These are phyloP conservation scores for Penicillium paradoxum DNA, from an alignment of 495 filamentous ascomycete genomes.

Conservation along the genomic window DNA sequence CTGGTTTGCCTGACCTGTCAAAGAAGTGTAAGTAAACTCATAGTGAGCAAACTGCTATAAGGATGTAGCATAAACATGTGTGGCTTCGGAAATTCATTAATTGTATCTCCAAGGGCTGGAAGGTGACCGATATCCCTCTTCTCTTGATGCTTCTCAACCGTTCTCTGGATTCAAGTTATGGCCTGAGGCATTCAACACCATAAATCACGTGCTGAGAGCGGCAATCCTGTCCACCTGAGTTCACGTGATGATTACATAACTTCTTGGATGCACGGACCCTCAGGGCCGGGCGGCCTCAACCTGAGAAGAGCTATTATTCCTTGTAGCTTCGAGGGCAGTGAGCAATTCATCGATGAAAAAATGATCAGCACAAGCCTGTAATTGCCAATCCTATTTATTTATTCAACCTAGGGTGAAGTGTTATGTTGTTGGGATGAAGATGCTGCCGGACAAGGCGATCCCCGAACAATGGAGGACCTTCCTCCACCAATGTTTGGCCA, in stretches of 20 bases:
- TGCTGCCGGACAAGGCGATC: conserved; percentile 23
- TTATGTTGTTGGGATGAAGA: conserved; percentile 5
- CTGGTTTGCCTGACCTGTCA: too few species aligned
- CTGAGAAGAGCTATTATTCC: neutral
- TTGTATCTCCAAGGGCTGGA: too few species aligned
- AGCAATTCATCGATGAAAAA: neutral
- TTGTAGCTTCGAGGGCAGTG: neutral
- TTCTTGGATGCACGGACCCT: neutral
- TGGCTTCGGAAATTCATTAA: too few species aligned
- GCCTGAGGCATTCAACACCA: neutral
- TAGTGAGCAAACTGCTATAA: too few species aligned
- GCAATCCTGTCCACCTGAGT: neutral
- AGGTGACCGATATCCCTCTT: too few species aligned
- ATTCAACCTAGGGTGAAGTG: neutral
- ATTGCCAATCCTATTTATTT: neutral
- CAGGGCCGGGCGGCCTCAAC: neutral
- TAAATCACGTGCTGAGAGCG: neutral
- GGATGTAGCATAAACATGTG: too few species aligned
- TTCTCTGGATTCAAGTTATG: neutral
- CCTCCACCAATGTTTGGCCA: conserved; percentile 39
- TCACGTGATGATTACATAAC: neutral
- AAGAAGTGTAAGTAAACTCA: too few species aligned
- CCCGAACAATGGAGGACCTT: conserved; percentile 43
- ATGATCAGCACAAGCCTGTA: neutral
- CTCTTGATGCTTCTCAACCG: too few species aligned